Conservation (phyloP, 2,329 filamentous ascomycete genomes). For the Raffaelea arxii region DNA sequence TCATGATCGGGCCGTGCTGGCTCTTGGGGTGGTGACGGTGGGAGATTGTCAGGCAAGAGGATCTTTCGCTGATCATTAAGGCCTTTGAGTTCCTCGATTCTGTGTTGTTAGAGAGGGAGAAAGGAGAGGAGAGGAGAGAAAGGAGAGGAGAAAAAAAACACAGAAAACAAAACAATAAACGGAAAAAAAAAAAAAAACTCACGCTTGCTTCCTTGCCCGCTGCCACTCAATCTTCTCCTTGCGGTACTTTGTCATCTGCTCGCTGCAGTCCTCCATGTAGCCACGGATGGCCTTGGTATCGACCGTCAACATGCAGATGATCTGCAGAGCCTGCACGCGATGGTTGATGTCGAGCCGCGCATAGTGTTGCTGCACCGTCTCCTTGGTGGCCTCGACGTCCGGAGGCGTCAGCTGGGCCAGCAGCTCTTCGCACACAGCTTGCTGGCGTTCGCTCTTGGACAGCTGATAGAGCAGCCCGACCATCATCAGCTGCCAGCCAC, state of each 20-base stretch:
- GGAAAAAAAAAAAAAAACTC: conserved; percentile 23
- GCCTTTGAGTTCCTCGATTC: conserved; percentile 59
- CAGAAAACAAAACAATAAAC: neutral
- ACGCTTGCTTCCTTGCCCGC: conserved; percentile 60
- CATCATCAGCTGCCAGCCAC: conserved; percentile 86
- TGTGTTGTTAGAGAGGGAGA: no score
- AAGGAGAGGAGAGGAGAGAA: no score
- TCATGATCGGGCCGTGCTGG: conserved; percentile 42
- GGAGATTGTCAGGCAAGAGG: conserved; percentile 61
- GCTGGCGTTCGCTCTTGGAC: conserved; percentile 62
- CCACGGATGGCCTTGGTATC: conserved; percentile 78
- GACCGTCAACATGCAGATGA: conserved; percentile 75
- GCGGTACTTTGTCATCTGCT: conserved; percentile 87
- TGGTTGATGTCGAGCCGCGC: conserved; percentile 70
- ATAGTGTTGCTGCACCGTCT: conserved; percentile 67
- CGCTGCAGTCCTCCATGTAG: conserved; percentile 85
- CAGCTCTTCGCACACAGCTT: conserved; percentile 67
- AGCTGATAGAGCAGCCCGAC: conserved; percentile 79
- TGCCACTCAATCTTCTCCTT: conserved; percentile 96
- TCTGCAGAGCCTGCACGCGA: conserved; percentile 70
- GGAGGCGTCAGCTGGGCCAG: conserved; percentile 73
- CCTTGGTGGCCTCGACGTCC: conserved; percentile 61
- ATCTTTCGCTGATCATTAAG: conserved; percentile 67
- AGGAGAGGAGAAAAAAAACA: neutral
- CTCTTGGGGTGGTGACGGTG: conserved; percentile 49